Evolutionary conservation across 2,329 filamentous ascomycete species (phyloP).

Genomic region (Aphanoascus verrucosus): DNA sequence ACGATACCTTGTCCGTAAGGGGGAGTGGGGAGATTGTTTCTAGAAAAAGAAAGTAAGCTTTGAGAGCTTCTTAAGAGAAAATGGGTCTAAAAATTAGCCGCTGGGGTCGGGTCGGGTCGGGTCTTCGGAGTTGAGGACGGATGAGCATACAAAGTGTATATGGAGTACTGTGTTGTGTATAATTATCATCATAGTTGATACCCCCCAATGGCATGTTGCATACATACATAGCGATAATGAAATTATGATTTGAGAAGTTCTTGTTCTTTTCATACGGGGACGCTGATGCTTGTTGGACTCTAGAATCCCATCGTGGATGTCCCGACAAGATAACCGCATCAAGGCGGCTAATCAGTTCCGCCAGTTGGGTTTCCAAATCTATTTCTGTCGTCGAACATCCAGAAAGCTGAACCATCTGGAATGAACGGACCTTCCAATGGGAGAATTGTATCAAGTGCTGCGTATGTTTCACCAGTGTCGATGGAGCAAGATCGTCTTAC

Average conservation of each 20-base stretch:
- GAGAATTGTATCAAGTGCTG: neutral
- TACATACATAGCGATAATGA: neutral
- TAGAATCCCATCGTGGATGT: no score
- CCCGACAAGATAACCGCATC: no score
- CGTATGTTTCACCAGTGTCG: neutral
- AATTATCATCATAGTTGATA: neutral
- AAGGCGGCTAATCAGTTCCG: no score
- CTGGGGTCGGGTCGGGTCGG: neutral
- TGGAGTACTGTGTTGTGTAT: neutral
- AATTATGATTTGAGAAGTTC: neutral
- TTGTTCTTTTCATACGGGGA: neutral
- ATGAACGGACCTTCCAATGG: neutral
- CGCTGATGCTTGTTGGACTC: no score
- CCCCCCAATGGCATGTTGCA: neutral
- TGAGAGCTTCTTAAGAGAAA: no score
- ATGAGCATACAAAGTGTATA: neutral
- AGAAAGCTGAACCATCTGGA: no score
- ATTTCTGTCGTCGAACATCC: no score
- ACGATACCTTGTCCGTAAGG: no score
- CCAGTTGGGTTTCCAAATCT: no score
- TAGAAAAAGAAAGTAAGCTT: no score
- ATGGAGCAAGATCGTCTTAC: neutral
- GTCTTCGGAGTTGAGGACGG: neutral
- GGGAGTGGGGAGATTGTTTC: no score
- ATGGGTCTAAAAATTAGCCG: neutral